Conservation (phyloP, 805 yeast species). For the Myxozyma melibiosi region DNA sequence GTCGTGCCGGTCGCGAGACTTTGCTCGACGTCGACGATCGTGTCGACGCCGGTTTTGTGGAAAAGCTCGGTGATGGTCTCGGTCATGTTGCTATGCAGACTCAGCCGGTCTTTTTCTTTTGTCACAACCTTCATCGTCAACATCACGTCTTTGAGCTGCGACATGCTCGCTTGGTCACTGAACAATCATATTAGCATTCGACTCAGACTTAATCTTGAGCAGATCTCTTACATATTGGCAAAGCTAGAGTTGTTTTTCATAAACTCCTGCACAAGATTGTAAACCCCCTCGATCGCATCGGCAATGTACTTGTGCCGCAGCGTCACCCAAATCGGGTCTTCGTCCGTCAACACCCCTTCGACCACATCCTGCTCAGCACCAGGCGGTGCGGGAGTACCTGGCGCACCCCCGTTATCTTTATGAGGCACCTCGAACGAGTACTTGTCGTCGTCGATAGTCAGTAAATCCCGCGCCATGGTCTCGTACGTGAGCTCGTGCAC, state of each 20-base stretch:
- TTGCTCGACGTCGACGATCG: constrained; percentile 84
- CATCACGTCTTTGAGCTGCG: constrained; percentile 55
- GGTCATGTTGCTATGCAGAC: constrained; percentile 26
- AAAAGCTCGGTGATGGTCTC: constrained; percentile 20
- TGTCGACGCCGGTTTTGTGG: constrained; percentile 49
- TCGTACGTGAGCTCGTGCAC: constrained; percentile 90
- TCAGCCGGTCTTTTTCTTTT: constrained; percentile 45
- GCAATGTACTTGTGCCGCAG: constrained; percentile 75
- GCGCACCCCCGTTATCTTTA: constrained; percentile 40
- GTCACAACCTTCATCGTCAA: constrained; percentile 54
- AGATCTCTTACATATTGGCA: constrained; percentile 39
- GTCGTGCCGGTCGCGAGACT: constrained; percentile 71
- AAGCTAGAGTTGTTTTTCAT: constrained; percentile 72
- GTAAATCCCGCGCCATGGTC: constrained; percentile 84
- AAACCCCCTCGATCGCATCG: constrained; percentile 66
- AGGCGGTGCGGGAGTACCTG: no score
- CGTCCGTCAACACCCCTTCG: constrained; percentile 55
- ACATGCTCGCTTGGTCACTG: constrained; percentile 6
- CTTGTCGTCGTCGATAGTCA: constrained; percentile 47
- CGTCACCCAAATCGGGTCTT: constrained; percentile 71
- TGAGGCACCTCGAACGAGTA: constrained; percentile 50
- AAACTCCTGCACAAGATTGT: constrained; percentile 62
- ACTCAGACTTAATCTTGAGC: no score
- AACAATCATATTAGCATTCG: no score
- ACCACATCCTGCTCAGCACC: constrained; percentile 40